phyloP scores from a whole-genome alignment of 176 grass and related monocot species.

The Aechmea fasciata region DNA sequence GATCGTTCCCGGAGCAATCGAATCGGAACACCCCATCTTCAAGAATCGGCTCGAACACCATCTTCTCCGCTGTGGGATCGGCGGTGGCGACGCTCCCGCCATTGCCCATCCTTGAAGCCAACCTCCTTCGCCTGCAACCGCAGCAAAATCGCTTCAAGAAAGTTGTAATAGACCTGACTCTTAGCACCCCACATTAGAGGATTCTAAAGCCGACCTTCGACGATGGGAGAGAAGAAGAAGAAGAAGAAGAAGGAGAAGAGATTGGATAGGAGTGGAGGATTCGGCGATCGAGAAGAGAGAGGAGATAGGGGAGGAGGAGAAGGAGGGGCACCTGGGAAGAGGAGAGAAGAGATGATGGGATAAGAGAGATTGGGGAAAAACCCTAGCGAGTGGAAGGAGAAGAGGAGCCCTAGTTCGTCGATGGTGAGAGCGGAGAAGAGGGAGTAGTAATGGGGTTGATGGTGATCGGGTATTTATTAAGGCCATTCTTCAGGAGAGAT shows the following conservation, averaged over 20 bases:
- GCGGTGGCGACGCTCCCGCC: constrained; percentile 1
- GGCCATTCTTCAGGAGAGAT: background rate
- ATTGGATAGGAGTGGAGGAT: background rate
- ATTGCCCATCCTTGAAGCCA: constrained; percentile 3
- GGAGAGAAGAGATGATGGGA: background rate
- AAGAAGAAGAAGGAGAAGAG: background rate
- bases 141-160: background rate
- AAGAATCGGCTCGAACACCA: constrained; percentile 49
- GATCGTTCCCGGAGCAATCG: constrained; percentile 55
- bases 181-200: background rate
- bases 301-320: background rate
- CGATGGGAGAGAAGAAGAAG: background rate
- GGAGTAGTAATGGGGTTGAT: background rate
- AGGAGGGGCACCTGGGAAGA: background rate
- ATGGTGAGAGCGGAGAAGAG: background rate
- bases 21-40: constrained; percentile 79
- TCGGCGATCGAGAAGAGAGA: background rate
- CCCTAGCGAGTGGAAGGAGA: background rate
- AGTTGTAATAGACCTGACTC: too few species aligned
- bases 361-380: background rate
- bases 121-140: background rate
- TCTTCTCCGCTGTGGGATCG: constrained; percentile 16
- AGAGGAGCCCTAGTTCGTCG: background rate
- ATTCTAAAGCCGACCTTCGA: background rate
- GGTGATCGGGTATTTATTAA: background rate